Percentiles rank a stretch among this genome's conserved stretches.
phyloP scores from a whole-genome alignment of 1,139 yeast species.

The Pichia sp. region DNA sequence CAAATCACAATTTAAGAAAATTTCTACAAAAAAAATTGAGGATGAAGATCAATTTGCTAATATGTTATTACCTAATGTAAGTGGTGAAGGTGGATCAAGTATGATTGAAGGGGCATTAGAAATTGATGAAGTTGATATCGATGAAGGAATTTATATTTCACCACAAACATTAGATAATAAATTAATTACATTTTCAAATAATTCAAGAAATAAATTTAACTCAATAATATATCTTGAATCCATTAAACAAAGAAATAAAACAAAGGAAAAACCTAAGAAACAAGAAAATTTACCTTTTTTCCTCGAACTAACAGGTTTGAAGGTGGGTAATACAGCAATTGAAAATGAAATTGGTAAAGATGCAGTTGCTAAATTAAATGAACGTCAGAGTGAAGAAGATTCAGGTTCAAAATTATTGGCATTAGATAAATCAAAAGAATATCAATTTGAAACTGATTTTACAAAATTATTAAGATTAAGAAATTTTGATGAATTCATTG shows the following conservation, averaged over 20 bases:
- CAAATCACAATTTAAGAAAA: slow-evolving; percentile 70
- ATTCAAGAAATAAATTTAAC: slow-evolving; percentile 72
- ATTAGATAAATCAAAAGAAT: slow-evolving; percentile 28
- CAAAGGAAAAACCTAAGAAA: slow-evolving; percentile 81
- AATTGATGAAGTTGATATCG: slow-evolving; percentile 18
- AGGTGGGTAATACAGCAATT: slow-evolving; percentile 64
- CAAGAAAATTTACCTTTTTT: slow-evolving; percentile 84
- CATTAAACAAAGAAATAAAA: slow-evolving; percentile 82
- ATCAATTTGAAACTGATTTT: slow-evolving; percentile 66
- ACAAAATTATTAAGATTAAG: slow-evolving; percentile 56
- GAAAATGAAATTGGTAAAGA: slow-evolving; percentile 53
- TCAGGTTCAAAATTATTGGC: slow-evolving; percentile 21
- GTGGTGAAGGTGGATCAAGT: slow-evolving; percentile 76
- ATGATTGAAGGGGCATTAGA: slow-evolving; percentile 76
- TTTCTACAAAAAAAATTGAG: slow-evolving; percentile 67
- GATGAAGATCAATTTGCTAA: slow-evolving; percentile 66
- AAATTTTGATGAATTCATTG: slow-evolving; percentile 48
- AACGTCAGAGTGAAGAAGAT: slow-evolving; percentile 7
- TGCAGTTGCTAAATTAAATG: slow-evolving; percentile 29
- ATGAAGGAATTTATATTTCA: slow-evolving; percentile 42
- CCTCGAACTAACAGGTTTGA: slow-evolving; percentile 56
- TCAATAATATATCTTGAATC: slow-evolving; percentile 78
- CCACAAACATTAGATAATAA: slow-evolving; percentile 58
- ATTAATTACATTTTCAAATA: slow-evolving; percentile 67
- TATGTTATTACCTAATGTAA: slow-evolving; percentile 63